Evolutionary conservation across 2,329 filamentous ascomycete genomes (phyloP).

Genomic region (Stagonosporopsis chrysanthemi): DNA sequence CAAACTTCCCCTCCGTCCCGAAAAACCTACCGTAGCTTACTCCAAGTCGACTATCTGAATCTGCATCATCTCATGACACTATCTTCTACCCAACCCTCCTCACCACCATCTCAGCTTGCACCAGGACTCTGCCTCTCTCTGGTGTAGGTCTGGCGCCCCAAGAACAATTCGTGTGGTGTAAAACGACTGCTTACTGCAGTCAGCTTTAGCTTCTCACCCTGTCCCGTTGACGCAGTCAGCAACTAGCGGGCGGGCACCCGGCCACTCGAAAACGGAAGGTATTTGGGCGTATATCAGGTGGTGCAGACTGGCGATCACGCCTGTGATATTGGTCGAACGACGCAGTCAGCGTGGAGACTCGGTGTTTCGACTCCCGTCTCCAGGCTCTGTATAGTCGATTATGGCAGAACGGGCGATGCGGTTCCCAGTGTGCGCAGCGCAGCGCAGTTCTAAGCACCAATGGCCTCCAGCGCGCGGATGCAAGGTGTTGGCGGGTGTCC

Average conservation of each 20-base stretch:
- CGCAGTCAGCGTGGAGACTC: slow-evolving; percentile 18
- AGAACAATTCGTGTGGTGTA: background rate
- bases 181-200: slow-evolving; percentile 29
- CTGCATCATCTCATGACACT: background rate
- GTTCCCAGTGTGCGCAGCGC: background rate
- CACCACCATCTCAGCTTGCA: slow-evolving; percentile 8
- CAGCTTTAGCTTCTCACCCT: slow-evolving; percentile 30
- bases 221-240: slow-evolving; percentile 41
- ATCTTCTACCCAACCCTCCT: background rate
- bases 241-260: slow-evolving; percentile 36
- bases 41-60: background rate
- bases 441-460: background rate
- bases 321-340: slow-evolving; percentile 18
- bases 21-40: slow-evolving; percentile 57
- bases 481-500: slow-evolving; percentile 1
- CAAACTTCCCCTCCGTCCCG: slow-evolving; percentile 85
- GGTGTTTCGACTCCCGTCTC: background rate
- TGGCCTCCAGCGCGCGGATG: background rate
- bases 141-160: background rate
- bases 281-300: slow-evolving; percentile 28
- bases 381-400: background rate
- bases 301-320: slow-evolving; percentile 21
- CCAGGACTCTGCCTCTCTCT: background rate
- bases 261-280: slow-evolving; percentile 16
- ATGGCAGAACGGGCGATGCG: slow-evolving; percentile 2